Percentiles rank a stretch among this genome's conserved stretches.
Evolutionary conservation across 495 filamentous ascomycete species (phyloP).

Genomic region (Jackrogersella multiformis): DNA sequence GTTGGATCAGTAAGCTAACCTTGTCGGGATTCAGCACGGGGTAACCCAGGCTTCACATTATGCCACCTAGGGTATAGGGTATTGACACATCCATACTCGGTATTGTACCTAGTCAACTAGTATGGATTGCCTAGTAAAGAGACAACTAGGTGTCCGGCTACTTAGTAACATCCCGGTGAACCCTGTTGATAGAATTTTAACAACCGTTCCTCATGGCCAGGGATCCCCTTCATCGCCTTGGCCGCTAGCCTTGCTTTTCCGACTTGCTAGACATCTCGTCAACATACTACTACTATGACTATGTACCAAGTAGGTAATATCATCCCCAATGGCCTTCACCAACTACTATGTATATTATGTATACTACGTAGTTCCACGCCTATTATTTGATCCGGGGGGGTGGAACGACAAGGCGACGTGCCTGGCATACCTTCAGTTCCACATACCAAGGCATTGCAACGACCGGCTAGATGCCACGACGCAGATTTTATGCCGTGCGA

Average conservation of each 20-base stretch:
- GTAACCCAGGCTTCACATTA: slow-evolving; percentile 6
- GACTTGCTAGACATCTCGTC: not conserved
- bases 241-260: not conserved
- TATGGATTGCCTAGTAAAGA: not conserved
- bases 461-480: slow-evolving; percentile 19
- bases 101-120: slow-evolving; percentile 5
- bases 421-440: slow-evolving; percentile 22
- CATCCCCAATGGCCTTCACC: too few relatives aligned
- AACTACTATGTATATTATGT: too few relatives aligned
- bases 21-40: slow-evolving; percentile 16
- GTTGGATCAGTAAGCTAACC: slow-evolving; percentile 17
- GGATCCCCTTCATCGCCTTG: slow-evolving; percentile 6
- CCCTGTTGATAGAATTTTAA: slow-evolving; percentile 11
- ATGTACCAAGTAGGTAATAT: too few relatives aligned
- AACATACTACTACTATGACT: not conserved
- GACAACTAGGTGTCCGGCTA: not conserved
- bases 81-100: slow-evolving; percentile 11
- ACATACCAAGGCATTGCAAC: slow-evolving; percentile 12
- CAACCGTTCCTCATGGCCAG: not conserved
- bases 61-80: slow-evolving; percentile 1
- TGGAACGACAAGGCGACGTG: slow-evolving; percentile 11
- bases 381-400: slow-evolving; percentile 18
- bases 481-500: slow-evolving; percentile 28
- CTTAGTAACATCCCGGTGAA: slow-evolving; percentile 4
- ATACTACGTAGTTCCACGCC: not conserved